Evolutionary conservation across 352 stramenopile genomes (phyloP), one percentile per base, ranked within the genome.

Genomic region (Phytophthora europaea): DNA sequence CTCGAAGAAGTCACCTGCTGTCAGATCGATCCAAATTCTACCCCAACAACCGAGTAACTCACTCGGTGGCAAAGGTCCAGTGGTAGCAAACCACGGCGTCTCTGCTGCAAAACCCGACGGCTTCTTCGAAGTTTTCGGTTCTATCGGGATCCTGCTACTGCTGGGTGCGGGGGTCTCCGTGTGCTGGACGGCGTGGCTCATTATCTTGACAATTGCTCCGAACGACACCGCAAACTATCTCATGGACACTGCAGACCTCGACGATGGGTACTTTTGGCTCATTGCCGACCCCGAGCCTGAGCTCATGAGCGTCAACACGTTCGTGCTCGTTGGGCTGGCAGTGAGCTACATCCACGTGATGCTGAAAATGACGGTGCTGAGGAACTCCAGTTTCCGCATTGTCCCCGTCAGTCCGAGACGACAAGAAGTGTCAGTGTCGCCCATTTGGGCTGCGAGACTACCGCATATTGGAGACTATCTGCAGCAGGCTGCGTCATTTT

Each of bases 231-330:
- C 75, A 3, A 89, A 89, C 51, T 83, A 80, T 38, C 56, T 89
- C 33, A 88, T 89, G 81, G 61, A 84, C 62, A 89, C 81, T 0
- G 43, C 20, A 4, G 61, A 75, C 22, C 82, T 88, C 31, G 81
- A 89, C 48, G 58, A 88, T 38, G 81, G 81, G 2, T 60, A 83
- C 3, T 91, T 88, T 36, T 91, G 80, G 83, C 73, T 79, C 28
- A 74, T 84, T 36, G 33, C 67, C 6, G 65, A 75, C 34, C 26
- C 56, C 5, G 58, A 78, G 9, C 18, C 47, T 22, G 36, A 50
- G 31, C 52, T 76, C 5, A 61, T 67, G 36, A 31, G 9, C 6
- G 23, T 82, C 1, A 78, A 63, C 2, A 48, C 75, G 0, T 15
- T 70, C 1, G 56, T 61, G 12, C 54, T 85, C 0, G 20, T 34